Evolutionary conservation across 1,139 yeast species (phyloP), one percentile per base, ranked within the genome.

Genomic region (Lodderomyces metapsilosis): DNA sequence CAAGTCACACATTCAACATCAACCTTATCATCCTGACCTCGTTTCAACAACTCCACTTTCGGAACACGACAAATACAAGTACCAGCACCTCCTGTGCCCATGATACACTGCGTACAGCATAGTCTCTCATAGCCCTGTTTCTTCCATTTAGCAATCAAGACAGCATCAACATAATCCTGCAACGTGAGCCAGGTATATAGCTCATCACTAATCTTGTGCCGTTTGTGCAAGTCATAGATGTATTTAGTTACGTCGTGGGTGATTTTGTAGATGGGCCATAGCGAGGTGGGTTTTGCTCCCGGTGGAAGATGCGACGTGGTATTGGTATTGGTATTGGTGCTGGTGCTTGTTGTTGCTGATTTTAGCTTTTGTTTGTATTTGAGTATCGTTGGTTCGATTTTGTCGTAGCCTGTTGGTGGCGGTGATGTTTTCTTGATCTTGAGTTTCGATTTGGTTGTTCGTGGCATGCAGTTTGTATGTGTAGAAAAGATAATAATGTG

Each of bases 61-160:
- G 97, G 96, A 1, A 89, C 96, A 42, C 97, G 68, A 55, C 97
- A 89, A 16, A 89, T 79, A 62, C 97, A 89, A 0, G 91, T 74
- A 49, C 82, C 30, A n/a, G 21, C 13, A 8, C 36, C 36, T 7
- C 23, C 15, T 12, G 22, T 17, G 51, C 77, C n/a, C n/a, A n/a
- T 78, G 52, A 81, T 87, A 57, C 98, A 89, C 50, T 78, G 75
- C 46, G 89, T 62, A 57, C 98, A 89, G 56, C 98, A 89, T 42
- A 89, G 65, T 45, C 84, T 78, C 57, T 89, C 97, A 61, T 89
- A 89, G 7, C 97, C 97, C 56, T 80, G 83, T 56, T 87, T 88
- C 61, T 82, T 82, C 97, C 97, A 89, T 59, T 89, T 89, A 27
- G 96, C 94, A 31, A 89, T 87, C 45, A 89, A 66, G 35, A 79